phyloP scores from a whole-genome alignment of 345 rosid species.

The Corchorus capsularis region DNA sequence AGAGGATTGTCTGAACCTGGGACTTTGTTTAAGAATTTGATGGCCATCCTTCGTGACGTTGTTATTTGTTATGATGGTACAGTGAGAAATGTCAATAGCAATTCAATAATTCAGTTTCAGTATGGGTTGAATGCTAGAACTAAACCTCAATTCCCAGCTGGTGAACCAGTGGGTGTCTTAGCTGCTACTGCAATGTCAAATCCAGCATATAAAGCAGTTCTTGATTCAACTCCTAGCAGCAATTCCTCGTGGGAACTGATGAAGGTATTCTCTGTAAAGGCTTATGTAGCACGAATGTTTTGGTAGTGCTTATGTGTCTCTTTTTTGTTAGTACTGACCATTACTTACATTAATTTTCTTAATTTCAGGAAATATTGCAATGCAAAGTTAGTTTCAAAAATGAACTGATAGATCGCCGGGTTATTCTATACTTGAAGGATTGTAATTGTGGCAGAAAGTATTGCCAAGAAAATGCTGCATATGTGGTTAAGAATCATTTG shows the following conservation, averaged over 20 bases:
- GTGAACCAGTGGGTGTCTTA: conserved; percentile 97
- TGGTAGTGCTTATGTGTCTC: conserved; percentile 13
- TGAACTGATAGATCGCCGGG: conserved; percentile 65
- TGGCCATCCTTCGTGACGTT: conserved; percentile 96
- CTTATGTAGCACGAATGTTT: conserved; percentile 20
- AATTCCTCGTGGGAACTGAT: conserved; percentile 93
- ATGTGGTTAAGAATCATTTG: conserved; percentile 67
- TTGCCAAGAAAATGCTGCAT: conserved; percentile 83
- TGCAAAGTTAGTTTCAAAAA: conserved; percentile 81
- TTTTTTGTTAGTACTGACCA: conserved; percentile 9
- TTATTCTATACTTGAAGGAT: conserved; percentile 64
- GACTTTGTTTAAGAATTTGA: conserved; percentile 85
- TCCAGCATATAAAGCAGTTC: conserved; percentile 98
- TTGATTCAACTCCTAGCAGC: conserved; percentile 89
- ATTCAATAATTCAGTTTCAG: conserved; percentile 80
- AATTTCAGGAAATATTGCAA: conserved; percentile 81
- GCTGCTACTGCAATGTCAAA: conserved; percentile 98
- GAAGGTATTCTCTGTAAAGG: conserved; percentile 59
- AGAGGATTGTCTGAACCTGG: conserved; percentile 97
- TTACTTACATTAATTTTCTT: conserved; percentile 8
- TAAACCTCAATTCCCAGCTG: conserved; percentile 66
- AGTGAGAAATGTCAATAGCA: conserved; percentile 80
- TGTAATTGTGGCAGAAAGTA: conserved; percentile 74
- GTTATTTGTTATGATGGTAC: conserved; percentile 92
- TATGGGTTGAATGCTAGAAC: conserved; percentile 59